These are phyloP conservation scores for Termitomyces sp. DNA, from an alignment of 768 basidiomycete genomes.

Conservation along the genomic window DNA sequence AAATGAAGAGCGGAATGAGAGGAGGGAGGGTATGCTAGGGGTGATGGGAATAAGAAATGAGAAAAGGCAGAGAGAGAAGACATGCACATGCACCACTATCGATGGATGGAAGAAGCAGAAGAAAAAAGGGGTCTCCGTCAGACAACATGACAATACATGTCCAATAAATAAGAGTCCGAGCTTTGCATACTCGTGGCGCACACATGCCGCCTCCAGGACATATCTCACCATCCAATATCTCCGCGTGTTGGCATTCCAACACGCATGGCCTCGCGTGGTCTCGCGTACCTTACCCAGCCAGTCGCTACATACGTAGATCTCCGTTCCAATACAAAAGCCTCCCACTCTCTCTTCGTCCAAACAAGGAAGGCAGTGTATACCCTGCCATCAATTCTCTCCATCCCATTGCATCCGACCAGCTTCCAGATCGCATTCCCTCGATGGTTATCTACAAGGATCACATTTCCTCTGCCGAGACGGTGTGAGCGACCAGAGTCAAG, in stretches of 20 bases:
- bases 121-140: constrained; percentile 2
- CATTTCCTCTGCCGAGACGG: not conserved
- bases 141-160: constrained; percentile 12
- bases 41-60: not conserved
- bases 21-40: not conserved
- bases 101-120: constrained; percentile 4
- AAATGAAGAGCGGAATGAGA: not conserved
- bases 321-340: not conserved
- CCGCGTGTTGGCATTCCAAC: constrained; percentile 7
- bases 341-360: not conserved
- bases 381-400: not conserved
- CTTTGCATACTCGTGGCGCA: constrained; percentile 9
- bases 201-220: constrained; percentile 1
- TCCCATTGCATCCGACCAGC: not conserved
- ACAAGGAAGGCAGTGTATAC: not conserved
- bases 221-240: constrained; percentile 2
- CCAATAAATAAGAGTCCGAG: not conserved
- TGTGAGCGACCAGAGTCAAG: no score
- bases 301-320: not conserved
- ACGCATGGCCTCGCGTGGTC: not conserved
- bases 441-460: not conserved
- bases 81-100: not conserved
- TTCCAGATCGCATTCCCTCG: not conserved
- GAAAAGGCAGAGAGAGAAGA: constrained; percentile 10
- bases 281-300: constrained; percentile 5